Percentiles rank a stretch among this genome's conserved stretches.
phyloP scores from a whole-genome alignment of 768 basidiomycete genomes.

The Xerocomellus chrysenteron region DNA sequence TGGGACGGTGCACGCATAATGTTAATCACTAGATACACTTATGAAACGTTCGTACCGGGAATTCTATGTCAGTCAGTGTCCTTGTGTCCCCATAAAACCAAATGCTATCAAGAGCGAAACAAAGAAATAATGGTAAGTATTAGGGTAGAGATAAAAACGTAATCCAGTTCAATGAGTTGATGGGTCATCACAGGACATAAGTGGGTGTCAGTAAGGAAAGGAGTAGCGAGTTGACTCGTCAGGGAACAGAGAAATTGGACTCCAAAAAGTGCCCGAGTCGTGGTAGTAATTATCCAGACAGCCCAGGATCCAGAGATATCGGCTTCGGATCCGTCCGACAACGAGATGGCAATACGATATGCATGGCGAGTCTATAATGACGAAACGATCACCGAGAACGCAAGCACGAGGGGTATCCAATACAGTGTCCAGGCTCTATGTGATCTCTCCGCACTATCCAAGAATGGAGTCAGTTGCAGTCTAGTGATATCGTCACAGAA shows the following conservation, averaged over 20 bases:
- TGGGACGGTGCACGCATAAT: not conserved
- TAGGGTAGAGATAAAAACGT: too few species aligned
- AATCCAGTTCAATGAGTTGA: not conserved
- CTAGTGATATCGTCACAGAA: not conserved
- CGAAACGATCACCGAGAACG: slow-evolving; percentile 8
- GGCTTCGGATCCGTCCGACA: not conserved
- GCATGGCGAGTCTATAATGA: slow-evolving; percentile 7
- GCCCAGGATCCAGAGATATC: not conserved
- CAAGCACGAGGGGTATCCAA: slow-evolving; percentile 18
- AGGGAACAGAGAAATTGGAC: not conserved
- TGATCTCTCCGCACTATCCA: slow-evolving; percentile 16
- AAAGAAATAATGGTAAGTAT: not conserved
- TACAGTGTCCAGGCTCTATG: slow-evolving; percentile 1
- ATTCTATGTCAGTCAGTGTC: not conserved
- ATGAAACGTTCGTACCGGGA: not conserved
- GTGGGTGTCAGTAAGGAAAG: not conserved
- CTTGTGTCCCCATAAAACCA: not conserved
- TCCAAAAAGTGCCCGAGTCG: not conserved
- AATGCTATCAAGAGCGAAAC: not conserved
- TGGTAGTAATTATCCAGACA: not conserved
- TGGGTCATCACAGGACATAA: not conserved
- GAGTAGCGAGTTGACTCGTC: not conserved
- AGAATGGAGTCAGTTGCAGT: not conserved
- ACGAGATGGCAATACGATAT: not conserved
- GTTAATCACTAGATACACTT: not conserved